A percentile compares a stretch with the other conserved stretches of the same genome.
phyloP scores from a whole-genome alignment of 2,329 filamentous ascomycete genomes.

The Colletotrichum sp. region DNA sequence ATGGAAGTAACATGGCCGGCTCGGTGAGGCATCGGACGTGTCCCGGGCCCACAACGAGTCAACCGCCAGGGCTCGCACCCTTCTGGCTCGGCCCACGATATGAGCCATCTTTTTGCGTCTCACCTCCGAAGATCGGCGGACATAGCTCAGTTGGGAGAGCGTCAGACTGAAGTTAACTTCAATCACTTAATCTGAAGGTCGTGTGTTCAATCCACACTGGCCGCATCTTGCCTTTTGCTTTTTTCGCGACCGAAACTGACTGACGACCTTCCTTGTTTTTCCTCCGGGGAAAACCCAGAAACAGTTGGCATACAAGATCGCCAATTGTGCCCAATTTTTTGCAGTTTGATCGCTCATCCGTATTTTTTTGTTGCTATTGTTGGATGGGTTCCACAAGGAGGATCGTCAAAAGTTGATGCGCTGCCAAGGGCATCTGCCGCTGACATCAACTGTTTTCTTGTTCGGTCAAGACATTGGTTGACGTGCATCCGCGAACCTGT shows the following conservation, averaged over 20 bases:
- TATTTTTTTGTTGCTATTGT: background rate
- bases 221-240: background rate
- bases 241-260: background rate
- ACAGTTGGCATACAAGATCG: background rate
- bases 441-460: background rate
- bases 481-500: background rate
- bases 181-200: too few species aligned
- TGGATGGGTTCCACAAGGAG: background rate
- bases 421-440: background rate
- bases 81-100: background rate
- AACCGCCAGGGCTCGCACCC: background rate
- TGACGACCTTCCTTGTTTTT: background rate
- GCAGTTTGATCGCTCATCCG: background rate
- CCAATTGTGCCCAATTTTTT: background rate
- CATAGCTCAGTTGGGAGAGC: conserved; percentile 6
- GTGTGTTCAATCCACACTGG: background rate
- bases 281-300: background rate
- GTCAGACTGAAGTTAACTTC: background rate
- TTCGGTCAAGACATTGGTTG: background rate
- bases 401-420: background rate
- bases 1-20: background rate
- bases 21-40: background rate
- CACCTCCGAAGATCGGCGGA: background rate
- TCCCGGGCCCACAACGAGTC: background rate
- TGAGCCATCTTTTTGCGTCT: fast-evolving